Evolutionary conservation across 345 rosid genomes (phyloP).

Genomic region (Bruguiera sexangula): DNA sequence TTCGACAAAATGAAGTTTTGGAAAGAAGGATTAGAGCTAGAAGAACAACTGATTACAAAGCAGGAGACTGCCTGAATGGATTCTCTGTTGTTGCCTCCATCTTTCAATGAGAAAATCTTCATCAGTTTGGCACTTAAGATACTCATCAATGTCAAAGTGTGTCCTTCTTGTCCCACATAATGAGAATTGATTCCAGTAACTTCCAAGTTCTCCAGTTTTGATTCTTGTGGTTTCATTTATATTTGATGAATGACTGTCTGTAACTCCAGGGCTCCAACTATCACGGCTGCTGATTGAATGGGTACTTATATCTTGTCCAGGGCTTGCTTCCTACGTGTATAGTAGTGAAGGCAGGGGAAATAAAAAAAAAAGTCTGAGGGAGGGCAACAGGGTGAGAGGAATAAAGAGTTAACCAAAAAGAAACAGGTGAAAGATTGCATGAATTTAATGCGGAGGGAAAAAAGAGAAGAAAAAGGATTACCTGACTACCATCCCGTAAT

Average conservation of each 20-base stretch:
- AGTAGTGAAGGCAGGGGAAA: background rate
- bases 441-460: background rate
- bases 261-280: slow-evolving; percentile 64
- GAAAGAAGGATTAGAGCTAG: slow-evolving; percentile 12
- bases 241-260: slow-evolving; percentile 23
- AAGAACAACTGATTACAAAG: slow-evolving; percentile 50
- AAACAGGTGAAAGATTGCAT: background rate
- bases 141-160: slow-evolving; percentile 49
- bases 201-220: slow-evolving; percentile 22
- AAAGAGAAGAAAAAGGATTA: slow-evolving; percentile 16
- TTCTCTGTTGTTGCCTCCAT: slow-evolving; percentile 64
- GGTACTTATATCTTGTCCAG: slow-evolving; percentile 35
- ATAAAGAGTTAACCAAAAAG: background rate
- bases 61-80: slow-evolving; percentile 59
- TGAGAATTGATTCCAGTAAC: slow-evolving; percentile 12
- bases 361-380: too few relatives aligned
- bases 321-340: slow-evolving; percentile 39
- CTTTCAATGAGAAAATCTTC: slow-evolving; percentile 57
- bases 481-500: slow-evolving; percentile 43
- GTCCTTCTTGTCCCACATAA: slow-evolving; percentile 24
- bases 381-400: background rate
- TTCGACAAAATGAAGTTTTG: background rate
- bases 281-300: slow-evolving; percentile 63
- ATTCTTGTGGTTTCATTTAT: slow-evolving; percentile 20
- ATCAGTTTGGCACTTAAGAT: slow-evolving; percentile 46